Base-by-base conservation (phyloP, 2,329 filamentous ascomycete genomes). In the Colletotrichum karsti region DNA sequence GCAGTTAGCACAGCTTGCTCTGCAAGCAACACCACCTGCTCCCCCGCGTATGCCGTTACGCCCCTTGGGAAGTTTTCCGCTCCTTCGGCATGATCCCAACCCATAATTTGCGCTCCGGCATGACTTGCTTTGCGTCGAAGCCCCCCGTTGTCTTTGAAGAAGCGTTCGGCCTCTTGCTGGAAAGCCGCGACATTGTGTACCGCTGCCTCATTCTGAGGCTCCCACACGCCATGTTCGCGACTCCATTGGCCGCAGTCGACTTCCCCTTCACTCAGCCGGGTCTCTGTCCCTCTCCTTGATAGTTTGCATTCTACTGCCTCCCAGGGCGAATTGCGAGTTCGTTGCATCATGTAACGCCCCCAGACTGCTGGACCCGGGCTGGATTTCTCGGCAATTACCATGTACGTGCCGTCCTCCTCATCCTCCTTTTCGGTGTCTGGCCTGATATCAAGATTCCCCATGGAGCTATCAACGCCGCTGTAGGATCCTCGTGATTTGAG, bases 41-140 rank as follows among this genome's bases (percentile, higher is more conserved):
- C 41, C 9, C n/a, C n/a, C 6, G 1, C 1, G 1, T 42, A 22
- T 1, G 18, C n/a, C 22, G 41, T 44, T 20, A 44, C 18, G 0
- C 41, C 41, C 0, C 10, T 0, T 44, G 41, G 41, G 2, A 13
- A 13, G 18, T 20, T 22, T 20, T 44, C 13, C 41, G 41, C 9
- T 22, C 0, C 18, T 44, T 13, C 5, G 18, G 18, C 1, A n/a
- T 8, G 18, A 20, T 4, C 1, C 41, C 41, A 44, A 0, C 0
- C 18, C 10, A 5, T 2, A 1, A 44, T 7, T n/a, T 1, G 18
- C 41, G 41, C 41, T 44, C 41, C 41, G 41, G n/a, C 9, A 1
- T 44, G 2, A 44, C 41, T 3, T 42, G 1, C 39, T 5, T 41
- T 18, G 3, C 7, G 37, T 18, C 3, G 7, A 3, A 7, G 37